phyloP scores from a whole-genome alignment of 306 rosid genomes.

The Hippophae gyantsensis region DNA sequence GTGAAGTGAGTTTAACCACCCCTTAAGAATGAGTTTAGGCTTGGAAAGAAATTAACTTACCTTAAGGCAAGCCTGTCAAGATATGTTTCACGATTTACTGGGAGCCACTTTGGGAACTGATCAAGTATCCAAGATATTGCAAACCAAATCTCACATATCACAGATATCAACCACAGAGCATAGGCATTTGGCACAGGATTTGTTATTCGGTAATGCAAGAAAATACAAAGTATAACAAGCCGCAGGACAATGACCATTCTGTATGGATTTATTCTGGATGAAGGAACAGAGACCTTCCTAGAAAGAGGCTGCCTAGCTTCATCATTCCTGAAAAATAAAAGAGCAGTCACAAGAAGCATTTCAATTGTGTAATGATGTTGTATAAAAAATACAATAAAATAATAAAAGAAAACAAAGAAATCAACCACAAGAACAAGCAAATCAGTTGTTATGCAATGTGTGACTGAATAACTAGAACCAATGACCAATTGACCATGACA shows the following conservation, averaged over 20 bases:
- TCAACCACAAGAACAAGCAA: neutral
- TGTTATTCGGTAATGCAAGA: slow-evolving; percentile 89
- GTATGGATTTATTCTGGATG: slow-evolving; percentile 86
- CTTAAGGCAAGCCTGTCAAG: slow-evolving; percentile 87
- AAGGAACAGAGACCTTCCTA: slow-evolving; percentile 87
- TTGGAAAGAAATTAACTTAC: slow-evolving; percentile 22
- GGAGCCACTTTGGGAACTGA: slow-evolving; percentile 98
- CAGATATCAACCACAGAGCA: slow-evolving; percentile 79
- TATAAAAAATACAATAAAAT: too few relatives aligned
- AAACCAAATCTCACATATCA: slow-evolving; percentile 97
- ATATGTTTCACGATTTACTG: slow-evolving; percentile 94
- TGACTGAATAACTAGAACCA: too few relatives aligned
- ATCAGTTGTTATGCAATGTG: too few relatives aligned
- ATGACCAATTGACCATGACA: too few relatives aligned
- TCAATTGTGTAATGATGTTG: neutral
- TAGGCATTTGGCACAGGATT: slow-evolving; percentile 91
- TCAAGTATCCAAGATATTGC: slow-evolving; percentile 95
- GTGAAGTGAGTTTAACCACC: neutral
- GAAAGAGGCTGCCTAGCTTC: slow-evolving; percentile 97
- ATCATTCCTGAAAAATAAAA: slow-evolving; percentile 54
- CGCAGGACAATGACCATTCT: slow-evolving; percentile 91
- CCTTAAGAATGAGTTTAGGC: neutral
- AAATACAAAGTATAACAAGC: slow-evolving; percentile 59
- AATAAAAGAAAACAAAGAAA: slow-evolving; percentile 4
- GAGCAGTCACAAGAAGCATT: slow-evolving; percentile 8